phyloP scores from a whole-genome alignment of 192 early-diverging fungal species.

The Helicostylum pulchrum region DNA sequence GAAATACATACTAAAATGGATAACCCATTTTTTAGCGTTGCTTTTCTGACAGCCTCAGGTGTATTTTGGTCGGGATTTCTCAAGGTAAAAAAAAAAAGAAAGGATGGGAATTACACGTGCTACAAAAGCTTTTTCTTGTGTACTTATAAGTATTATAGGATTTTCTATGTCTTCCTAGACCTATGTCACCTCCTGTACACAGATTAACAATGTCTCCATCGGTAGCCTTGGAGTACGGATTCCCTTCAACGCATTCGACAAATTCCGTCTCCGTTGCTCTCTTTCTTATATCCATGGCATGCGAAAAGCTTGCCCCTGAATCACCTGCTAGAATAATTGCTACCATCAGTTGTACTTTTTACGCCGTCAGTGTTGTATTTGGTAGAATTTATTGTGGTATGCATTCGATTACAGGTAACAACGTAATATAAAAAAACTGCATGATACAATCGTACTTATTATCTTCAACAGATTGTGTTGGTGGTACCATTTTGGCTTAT shows the following conservation, averaged over 20 bases:
- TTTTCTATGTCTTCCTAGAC: constrained; percentile 80
- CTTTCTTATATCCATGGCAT: constrained; percentile 46
- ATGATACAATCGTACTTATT: neutral
- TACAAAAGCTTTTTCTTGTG: neutral
- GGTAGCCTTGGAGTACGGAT: constrained; percentile 82
- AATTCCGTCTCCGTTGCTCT: constrained; percentile 78
- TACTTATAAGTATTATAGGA: constrained; percentile 52
- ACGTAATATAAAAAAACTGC: neutral
- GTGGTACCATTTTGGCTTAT: constrained; percentile 66
- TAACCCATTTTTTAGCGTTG: constrained; percentile 14
- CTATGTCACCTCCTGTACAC: constrained; percentile 72
- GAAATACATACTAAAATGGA: neutral
- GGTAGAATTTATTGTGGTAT: constrained; percentile 86
- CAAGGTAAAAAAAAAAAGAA: constrained; percentile 41
- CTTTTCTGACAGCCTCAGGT: constrained; percentile 44
- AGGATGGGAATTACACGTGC: neutral
- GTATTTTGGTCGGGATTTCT: constrained; percentile 58
- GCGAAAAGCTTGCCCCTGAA: constrained; percentile 45
- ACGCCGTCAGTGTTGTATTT: constrained; percentile 61
- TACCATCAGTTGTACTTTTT: constrained; percentile 41
- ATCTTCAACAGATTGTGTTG: constrained; percentile 53
- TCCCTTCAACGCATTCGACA: constrained; percentile 86
- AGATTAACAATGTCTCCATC: constrained; percentile 66
- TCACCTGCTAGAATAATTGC: constrained; percentile 39
- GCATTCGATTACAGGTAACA: constrained; percentile 66